These are phyloP conservation scores for Vigna mungo DNA, from an alignment of 306 rosid species.

Conservation along the genomic window DNA sequence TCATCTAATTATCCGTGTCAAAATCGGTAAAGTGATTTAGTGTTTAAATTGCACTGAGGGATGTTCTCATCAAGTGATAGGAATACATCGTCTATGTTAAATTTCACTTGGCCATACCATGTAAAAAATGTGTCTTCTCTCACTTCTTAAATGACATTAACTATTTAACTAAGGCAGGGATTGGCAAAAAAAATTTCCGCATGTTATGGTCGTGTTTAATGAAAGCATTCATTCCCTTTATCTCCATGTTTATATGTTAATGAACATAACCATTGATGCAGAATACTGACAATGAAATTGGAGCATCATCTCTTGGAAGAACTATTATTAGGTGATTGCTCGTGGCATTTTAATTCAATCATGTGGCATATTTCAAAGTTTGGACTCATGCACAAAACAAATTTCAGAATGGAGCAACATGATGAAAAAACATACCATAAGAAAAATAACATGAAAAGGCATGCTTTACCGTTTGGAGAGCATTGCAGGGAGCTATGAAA, in stretches of 20 bases:
- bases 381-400: slow-evolving; percentile 34
- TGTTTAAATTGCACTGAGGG: slow-evolving; percentile 23
- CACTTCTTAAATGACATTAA: background rate
- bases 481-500: slow-evolving; percentile 48
- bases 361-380: slow-evolving; percentile 39
- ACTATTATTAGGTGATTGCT: slow-evolving; percentile 73
- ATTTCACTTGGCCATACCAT: background rate
- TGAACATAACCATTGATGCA: slow-evolving; percentile 52
- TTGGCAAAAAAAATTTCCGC: background rate
- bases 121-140: background rate
- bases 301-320: slow-evolving; percentile 96
- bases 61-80: slow-evolving; percentile 16
- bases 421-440: slow-evolving; percentile 32
- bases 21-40: background rate
- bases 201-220: background rate
- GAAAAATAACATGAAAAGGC: slow-evolving; percentile 22
- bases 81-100: background rate
- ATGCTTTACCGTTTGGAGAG: slow-evolving; percentile 28
- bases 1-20: slow-evolving; percentile 3
- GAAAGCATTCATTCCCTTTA: background rate
- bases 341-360: slow-evolving; percentile 23
- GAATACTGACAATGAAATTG: slow-evolving; percentile 91
- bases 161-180: background rate
- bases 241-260: slow-evolving; percentile 22
- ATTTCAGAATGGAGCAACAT: slow-evolving; percentile 24